Percentiles rank a stretch among this genome's conserved stretches.
Evolutionary conservation across 2,329 filamentous ascomycete species (phyloP).

Genomic region (Boeremia exigua): DNA sequence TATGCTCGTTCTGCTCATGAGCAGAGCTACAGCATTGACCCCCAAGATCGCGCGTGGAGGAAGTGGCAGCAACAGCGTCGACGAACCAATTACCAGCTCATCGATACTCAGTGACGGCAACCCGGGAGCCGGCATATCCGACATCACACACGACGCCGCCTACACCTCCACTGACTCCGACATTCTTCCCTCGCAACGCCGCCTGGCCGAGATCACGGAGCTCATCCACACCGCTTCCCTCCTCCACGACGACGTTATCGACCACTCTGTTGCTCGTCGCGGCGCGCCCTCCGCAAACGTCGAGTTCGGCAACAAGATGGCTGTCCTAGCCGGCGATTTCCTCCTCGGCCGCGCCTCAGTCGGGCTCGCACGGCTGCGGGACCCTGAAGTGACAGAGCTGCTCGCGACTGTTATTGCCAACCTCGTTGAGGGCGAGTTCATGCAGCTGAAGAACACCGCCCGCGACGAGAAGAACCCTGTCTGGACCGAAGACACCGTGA

Average conservation of each 20-base stretch:
- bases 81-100: constrained; percentile 66
- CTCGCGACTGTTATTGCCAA: constrained; percentile 97
- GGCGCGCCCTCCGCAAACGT: constrained; percentile 88
- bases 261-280: constrained; percentile 84
- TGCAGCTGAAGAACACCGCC: constrained; percentile 98
- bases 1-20: constrained; percentile 95
- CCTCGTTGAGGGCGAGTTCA: constrained; percentile 97
- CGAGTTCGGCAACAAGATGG: constrained; percentile 99
- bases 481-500: constrained; percentile 87
- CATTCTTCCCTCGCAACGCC: constrained; percentile 90
- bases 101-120: constrained; percentile 80
- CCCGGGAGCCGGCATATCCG: constrained; percentile 54
- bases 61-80: constrained; percentile 47
- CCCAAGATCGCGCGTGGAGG: constrained; percentile 57
- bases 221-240: constrained; percentile 96
- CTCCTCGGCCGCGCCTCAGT: constrained; percentile 91
- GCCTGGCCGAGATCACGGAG: constrained; percentile 95
- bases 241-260: constrained; percentile 97
- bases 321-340: constrained; percentile 96
- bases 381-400: constrained; percentile 93
- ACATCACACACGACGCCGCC: constrained; percentile 56
- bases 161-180: constrained; percentile 60
- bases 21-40: constrained; percentile 84
- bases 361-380: constrained; percentile 84
- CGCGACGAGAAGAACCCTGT: constrained; percentile 81